Evolutionary conservation across 2,329 filamentous ascomycete species (phyloP).

Genomic region (Fusarium poae): DNA sequence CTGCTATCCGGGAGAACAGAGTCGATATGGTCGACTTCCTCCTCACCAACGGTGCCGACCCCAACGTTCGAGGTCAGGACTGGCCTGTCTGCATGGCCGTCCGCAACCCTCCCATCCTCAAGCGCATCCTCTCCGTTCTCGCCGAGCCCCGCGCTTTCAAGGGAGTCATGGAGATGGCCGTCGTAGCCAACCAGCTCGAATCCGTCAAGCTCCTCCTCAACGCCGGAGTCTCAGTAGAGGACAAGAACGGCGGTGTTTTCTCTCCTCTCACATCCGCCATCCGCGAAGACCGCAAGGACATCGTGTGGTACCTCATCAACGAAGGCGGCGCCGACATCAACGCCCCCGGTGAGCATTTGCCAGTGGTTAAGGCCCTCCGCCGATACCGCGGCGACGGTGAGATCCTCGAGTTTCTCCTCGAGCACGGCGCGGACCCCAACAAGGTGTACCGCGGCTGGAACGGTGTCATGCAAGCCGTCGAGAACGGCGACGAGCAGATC

Average conservation of each 20-base stretch:
- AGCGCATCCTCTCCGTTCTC: slow-evolving; percentile 68
- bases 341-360: slow-evolving; percentile 76
- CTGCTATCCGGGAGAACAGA: slow-evolving; percentile 72
- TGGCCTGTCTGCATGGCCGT: slow-evolving; percentile 80
- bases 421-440: slow-evolving; percentile 75
- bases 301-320: slow-evolving; percentile 71
- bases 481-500: slow-evolving; percentile 70
- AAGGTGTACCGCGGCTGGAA: slow-evolving; percentile 76
- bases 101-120: slow-evolving; percentile 69
- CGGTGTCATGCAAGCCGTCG: slow-evolving; percentile 73
- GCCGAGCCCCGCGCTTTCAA: slow-evolving; percentile 72
- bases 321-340: slow-evolving; percentile 74
- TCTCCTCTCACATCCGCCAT: slow-evolving; percentile 76
- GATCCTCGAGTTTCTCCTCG: slow-evolving; percentile 73
- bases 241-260: slow-evolving; percentile 80
- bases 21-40: slow-evolving; percentile 71
- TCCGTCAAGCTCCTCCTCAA: slow-evolving; percentile 74
- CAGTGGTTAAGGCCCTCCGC: slow-evolving; percentile 77
- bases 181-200: slow-evolving; percentile 74
- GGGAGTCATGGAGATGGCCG: slow-evolving; percentile 76
- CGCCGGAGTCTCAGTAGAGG: slow-evolving; percentile 76
- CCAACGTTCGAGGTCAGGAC: slow-evolving; percentile 73
- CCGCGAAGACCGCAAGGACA: slow-evolving; percentile 71
- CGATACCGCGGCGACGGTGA: slow-evolving; percentile 68
- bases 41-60: slow-evolving; percentile 70